These are phyloP conservation scores for Podospora didyma DNA, from an alignment of 495 filamentous ascomycete genomes.

Conservation along the genomic window DNA sequence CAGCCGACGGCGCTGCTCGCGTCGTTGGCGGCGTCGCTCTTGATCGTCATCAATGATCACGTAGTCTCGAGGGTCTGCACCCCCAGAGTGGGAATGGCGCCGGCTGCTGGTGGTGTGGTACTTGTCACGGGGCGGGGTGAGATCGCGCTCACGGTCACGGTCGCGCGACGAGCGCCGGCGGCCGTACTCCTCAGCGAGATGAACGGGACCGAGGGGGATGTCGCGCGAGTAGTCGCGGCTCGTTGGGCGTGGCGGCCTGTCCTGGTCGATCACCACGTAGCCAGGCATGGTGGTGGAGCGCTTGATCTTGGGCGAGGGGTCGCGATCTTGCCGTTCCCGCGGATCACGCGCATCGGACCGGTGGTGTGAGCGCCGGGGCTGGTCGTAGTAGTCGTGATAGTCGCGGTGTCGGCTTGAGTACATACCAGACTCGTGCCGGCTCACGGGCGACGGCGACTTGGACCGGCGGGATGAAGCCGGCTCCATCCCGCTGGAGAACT, in stretches of 20 bases:
- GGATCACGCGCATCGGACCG: background rate
- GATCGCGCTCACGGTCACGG: constrained; percentile 5
- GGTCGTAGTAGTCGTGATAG: constrained; percentile 19
- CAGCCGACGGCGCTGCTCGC: constrained; percentile 16
- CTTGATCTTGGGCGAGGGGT: constrained; percentile 11
- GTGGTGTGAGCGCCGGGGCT: background rate
- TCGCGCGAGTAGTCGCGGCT: constrained; percentile 16
- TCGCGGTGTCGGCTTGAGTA: constrained; percentile 27
- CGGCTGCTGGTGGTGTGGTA: constrained; percentile 11
- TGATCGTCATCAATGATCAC: constrained; percentile 22
- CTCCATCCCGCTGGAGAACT: constrained; percentile 10
- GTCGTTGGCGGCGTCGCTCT: constrained; percentile 22
- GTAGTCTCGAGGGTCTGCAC: constrained; percentile 10
- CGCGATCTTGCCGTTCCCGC: constrained; percentile 12
- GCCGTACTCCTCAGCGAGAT: constrained; percentile 18
- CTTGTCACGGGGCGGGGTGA: background rate
- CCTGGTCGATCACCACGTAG: constrained; percentile 25
- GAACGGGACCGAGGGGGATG: constrained; percentile 16
- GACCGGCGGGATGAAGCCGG: constrained; percentile 34
- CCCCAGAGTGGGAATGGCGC: constrained; percentile 7
- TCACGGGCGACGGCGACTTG: constrained; percentile 37
- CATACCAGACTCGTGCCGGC: constrained; percentile 28
- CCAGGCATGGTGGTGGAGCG: constrained; percentile 20
- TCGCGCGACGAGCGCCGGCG: constrained; percentile 15
- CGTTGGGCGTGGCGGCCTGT: constrained; percentile 11